A percentile compares a stretch with the other conserved stretches of the same genome.
Conservation (phyloP, 2,329 filamentous ascomycete species). For the Bipolaris oryzae region DNA sequence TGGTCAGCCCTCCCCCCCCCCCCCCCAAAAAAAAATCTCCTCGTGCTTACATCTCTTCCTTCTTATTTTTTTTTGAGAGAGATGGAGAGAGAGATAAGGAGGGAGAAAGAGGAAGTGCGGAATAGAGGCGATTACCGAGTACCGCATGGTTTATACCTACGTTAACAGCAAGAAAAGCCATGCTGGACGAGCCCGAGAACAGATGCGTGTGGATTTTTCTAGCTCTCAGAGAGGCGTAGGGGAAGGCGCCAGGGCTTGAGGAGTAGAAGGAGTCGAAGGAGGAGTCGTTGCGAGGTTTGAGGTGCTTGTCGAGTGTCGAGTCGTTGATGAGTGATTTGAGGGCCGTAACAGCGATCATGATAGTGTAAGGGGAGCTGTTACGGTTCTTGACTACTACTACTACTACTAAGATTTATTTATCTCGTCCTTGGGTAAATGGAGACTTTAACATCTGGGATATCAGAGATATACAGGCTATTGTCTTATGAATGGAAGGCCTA, state of each 20-base stretch:
- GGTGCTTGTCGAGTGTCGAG: constrained; percentile 16
- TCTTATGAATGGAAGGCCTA: too few species aligned
- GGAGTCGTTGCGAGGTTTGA: constrained; percentile 19
- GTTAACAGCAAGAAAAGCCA: constrained; percentile 39
- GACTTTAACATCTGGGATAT: too few species aligned
- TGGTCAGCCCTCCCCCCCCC: too few species aligned
- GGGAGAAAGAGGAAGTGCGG: too few species aligned
- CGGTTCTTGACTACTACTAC: neutral
- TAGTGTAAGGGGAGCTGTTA: neutral
- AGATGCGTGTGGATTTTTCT: constrained; percentile 32
- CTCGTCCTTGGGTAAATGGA: neutral
- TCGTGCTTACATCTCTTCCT: too few species aligned
- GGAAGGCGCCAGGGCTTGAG: constrained; percentile 50
- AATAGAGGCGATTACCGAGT: constrained; percentile 5
- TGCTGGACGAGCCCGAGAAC: too few species aligned
- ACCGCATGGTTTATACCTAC: constrained; percentile 47
- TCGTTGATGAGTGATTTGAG: constrained; percentile 8
- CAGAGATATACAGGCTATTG: too few species aligned
- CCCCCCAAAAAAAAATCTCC: too few species aligned
- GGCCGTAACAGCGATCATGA: constrained; percentile 12
- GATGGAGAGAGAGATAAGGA: too few species aligned
- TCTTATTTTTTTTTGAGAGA: too few species aligned
- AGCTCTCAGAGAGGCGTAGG: constrained; percentile 29
- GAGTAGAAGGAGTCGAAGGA: constrained; percentile 65
- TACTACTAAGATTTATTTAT: neutral